Percentiles rank a stretch among this genome's conserved stretches.
phyloP scores from a whole-genome alignment of 2,329 filamentous ascomycete genomes.

The Didymella glomerata region DNA sequence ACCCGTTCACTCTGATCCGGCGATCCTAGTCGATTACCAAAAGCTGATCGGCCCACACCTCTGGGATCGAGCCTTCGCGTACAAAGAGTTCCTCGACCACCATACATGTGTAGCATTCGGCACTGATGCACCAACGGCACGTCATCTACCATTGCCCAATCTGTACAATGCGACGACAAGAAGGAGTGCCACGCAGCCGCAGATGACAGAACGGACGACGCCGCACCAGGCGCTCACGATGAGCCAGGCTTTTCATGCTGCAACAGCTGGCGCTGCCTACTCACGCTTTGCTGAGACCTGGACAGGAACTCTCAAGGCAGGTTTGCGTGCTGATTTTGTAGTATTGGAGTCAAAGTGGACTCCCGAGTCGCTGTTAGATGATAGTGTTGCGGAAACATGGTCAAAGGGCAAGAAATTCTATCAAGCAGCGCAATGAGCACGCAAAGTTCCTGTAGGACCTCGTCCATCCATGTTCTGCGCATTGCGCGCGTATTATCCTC shows the following conservation, averaged over 20 bases:
- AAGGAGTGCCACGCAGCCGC: slow-evolving; percentile 54
- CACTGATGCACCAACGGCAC: slow-evolving; percentile 65
- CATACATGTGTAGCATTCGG: slow-evolving; percentile 64
- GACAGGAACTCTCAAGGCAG: slow-evolving; percentile 59
- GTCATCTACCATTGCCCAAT: slow-evolving; percentile 61
- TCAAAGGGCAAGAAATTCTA: slow-evolving; percentile 15
- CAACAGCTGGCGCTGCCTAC: slow-evolving; percentile 63
- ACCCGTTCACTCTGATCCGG: slow-evolving; percentile 84
- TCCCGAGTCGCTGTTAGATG: slow-evolving; percentile 55
- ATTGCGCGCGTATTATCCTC: neutral
- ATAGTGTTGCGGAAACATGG: slow-evolving; percentile 56
- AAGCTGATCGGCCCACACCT: slow-evolving; percentile 60
- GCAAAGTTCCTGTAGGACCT: neutral
- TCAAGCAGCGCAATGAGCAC: neutral
- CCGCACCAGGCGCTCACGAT: slow-evolving; percentile 61
- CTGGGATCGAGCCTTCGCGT: slow-evolving; percentile 66
- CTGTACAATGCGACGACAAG: slow-evolving; percentile 65
- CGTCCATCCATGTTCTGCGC: neutral
- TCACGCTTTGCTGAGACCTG: slow-evolving; percentile 63
- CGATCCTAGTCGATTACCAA: slow-evolving; percentile 66
- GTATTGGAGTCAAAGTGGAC: slow-evolving; percentile 60
- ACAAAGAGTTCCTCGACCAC: slow-evolving; percentile 62
- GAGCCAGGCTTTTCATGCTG: slow-evolving; percentile 61
- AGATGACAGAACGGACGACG: slow-evolving; percentile 27
- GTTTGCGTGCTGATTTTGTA: slow-evolving; percentile 65